A percentile compares a stretch with the other conserved stretches of the same genome.
phyloP scores from a whole-genome alignment of 1,284 basidiomycete species.

The Mycosarcoma maydis region DNA sequence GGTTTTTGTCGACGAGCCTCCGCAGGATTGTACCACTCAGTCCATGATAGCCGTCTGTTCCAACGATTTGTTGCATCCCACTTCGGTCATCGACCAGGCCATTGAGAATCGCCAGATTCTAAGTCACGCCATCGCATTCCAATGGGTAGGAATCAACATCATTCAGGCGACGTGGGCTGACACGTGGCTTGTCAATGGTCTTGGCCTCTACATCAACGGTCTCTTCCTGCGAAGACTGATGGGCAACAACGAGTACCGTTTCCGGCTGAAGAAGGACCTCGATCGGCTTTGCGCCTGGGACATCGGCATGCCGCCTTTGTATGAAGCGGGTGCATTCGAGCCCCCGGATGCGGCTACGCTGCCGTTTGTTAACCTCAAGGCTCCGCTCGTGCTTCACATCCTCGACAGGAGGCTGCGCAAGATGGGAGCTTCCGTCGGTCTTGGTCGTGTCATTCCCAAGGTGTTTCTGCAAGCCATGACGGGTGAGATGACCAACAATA shows the following conservation, averaged over 20 bases:
- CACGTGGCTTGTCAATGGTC: slow-evolving; percentile 92
- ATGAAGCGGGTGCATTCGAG: slow-evolving; percentile 83
- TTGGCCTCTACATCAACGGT: slow-evolving; percentile 88
- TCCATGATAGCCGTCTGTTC: slow-evolving; percentile 85
- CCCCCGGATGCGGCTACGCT: slow-evolving; percentile 69
- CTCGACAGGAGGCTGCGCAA: slow-evolving; percentile 92
- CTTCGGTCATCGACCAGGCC: slow-evolving; percentile 91
- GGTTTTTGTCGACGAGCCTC: slow-evolving; percentile 90
- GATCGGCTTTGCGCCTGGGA: slow-evolving; percentile 90
- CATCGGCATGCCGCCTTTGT: slow-evolving; percentile 88
- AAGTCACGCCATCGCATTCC: slow-evolving; percentile 82
- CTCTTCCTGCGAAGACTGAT: slow-evolving; percentile 86
- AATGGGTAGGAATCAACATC: slow-evolving; percentile 98
- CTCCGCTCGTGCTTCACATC: slow-evolving; percentile 93
- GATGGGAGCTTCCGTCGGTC: slow-evolving; percentile 90
- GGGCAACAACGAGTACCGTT: slow-evolving; percentile 97
- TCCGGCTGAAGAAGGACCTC: slow-evolving; percentile 94
- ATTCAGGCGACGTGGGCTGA: slow-evolving; percentile 94
- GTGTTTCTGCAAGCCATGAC: slow-evolving; percentile 92
- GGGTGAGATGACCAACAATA: slow-evolving; percentile 81
- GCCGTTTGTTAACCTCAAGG: slow-evolving; percentile 89
- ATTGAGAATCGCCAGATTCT: slow-evolving; percentile 88
- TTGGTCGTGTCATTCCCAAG: slow-evolving; percentile 93
- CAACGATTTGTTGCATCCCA: slow-evolving; percentile 84
- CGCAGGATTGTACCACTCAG: slow-evolving; percentile 76